These are phyloP conservation scores for Myxozyma sirexii DNA, from an alignment of 805 yeast species.

Conservation along the genomic window DNA sequence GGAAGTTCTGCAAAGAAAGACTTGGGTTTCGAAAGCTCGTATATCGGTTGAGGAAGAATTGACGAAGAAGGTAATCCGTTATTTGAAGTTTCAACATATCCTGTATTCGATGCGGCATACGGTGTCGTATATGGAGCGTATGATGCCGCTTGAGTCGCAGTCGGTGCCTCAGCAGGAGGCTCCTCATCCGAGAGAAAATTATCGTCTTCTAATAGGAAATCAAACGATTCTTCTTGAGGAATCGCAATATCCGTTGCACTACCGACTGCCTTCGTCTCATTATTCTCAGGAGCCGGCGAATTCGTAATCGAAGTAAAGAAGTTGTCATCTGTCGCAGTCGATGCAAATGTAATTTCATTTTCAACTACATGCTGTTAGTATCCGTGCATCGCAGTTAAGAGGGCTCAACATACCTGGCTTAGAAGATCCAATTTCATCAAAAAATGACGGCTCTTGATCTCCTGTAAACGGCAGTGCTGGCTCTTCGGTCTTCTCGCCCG, in stretches of 20 bases:
- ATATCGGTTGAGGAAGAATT: background rate
- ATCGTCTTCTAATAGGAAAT: conserved; percentile 29
- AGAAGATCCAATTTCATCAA: background rate
- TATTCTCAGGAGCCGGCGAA: background rate
- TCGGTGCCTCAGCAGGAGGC: background rate
- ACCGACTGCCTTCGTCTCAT: background rate
- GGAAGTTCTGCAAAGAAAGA: conserved; percentile 29
- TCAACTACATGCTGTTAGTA: background rate
- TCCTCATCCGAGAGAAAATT: conserved; percentile 32
- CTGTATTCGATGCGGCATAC: background rate
- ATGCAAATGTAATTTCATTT: background rate
- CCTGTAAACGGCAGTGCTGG: background rate
- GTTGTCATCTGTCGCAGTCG: conserved; percentile 5
- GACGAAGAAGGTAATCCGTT: background rate
- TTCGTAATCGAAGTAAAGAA: conserved; percentile 10
- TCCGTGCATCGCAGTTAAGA: background rate
- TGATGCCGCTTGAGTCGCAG: background rate
- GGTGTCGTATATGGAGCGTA: background rate
- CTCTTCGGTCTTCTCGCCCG: background rate
- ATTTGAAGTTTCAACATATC: background rate
- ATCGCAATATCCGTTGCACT: background rate
- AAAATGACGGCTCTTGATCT: background rate
- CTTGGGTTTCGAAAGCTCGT: conserved; percentile 1
- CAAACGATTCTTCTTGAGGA: conserved; percentile 15
- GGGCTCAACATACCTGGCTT: background rate